Percentiles rank a stretch among this genome's conserved stretches.
phyloP scores from a whole-genome alignment of 2,329 filamentous ascomycete genomes.

The Xylaria sp. region DNA sequence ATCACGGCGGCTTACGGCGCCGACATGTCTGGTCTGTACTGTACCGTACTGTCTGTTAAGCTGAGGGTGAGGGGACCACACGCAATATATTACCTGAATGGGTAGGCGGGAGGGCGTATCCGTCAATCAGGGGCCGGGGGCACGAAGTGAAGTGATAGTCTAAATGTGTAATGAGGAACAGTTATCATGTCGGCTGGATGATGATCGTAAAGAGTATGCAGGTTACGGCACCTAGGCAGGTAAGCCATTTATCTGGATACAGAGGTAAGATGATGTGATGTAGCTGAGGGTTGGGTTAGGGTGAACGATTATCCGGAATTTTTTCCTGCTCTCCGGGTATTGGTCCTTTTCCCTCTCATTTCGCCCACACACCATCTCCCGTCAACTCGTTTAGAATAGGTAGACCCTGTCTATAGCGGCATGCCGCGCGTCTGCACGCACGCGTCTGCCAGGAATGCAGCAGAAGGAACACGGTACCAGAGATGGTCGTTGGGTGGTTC shows the following conservation, averaged over 20 bases:
- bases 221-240: neutral
- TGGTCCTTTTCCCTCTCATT: neutral
- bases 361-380: neutral
- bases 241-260: neutral
- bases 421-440: constrained; percentile 38
- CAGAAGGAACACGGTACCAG: constrained; percentile 20
- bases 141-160: constrained; percentile 20
- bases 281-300: neutral
- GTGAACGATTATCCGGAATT: constrained; percentile 30
- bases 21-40: constrained; percentile 11
- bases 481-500: constrained; percentile 17
- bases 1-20: constrained; percentile 22
- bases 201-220: constrained; percentile 24
- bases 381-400: constrained; percentile 10
- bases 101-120: constrained; percentile 33
- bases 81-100: constrained; percentile 27
- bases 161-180: constrained; percentile 6
- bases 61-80: neutral
- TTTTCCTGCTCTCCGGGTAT: constrained; percentile 24
- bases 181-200: constrained; percentile 1
- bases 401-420: constrained; percentile 25
- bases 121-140: constrained; percentile 25
- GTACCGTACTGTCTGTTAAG: neutral
- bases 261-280: neutral
- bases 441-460: constrained; percentile 39